These are phyloP conservation scores for Arthrobotrys megalospora DNA, from an alignment of 2,329 filamentous ascomycete species.

Conservation along the genomic window DNA sequence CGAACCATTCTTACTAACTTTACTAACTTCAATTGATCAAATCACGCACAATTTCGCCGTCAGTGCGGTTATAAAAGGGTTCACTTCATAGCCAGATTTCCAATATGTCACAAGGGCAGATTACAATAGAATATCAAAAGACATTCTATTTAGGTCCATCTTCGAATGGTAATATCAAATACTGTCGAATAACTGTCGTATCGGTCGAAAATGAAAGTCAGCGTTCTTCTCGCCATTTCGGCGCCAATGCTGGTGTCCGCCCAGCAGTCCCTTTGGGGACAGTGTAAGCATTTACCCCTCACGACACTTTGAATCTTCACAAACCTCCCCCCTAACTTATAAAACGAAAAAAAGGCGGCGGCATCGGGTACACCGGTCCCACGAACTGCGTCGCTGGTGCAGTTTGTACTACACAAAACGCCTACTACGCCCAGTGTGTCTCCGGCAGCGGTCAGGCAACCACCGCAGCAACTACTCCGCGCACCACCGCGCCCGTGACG, in stretches of 20 bases:
- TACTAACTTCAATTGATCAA: too few relatives aligned
- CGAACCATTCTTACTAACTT: too few relatives aligned
- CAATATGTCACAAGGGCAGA: neutral
- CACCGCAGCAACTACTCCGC: slow-evolving; percentile 14
- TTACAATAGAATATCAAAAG: neutral
- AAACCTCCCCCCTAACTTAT: neutral
- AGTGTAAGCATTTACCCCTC: slow-evolving; percentile 60
- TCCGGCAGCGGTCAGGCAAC: slow-evolving; percentile 15
- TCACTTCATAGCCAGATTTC: neutral
- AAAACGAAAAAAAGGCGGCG: slow-evolving; percentile 66
- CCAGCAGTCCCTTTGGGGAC: slow-evolving; percentile 55
- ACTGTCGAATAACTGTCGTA: slow-evolving; percentile 5
- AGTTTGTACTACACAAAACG: slow-evolving; percentile 61
- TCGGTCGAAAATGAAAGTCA: slow-evolving; percentile 40
- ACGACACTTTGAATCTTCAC: neutral
- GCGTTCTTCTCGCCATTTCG: slow-evolving; percentile 44
- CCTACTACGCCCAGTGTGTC: slow-evolving; percentile 64
- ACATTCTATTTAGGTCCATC: neutral
- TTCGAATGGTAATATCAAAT: neutral
- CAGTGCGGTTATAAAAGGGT: too few relatives aligned
- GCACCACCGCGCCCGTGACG: slow-evolving; percentile 3
- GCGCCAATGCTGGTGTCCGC: slow-evolving; percentile 52
- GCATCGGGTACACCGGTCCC: slow-evolving; percentile 63
- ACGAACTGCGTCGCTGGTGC: slow-evolving; percentile 62
- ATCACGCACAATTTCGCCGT: too few relatives aligned